phyloP scores from a whole-genome alignment of 2,329 filamentous ascomycete species.

The Colletotrichum navitas region DNA sequence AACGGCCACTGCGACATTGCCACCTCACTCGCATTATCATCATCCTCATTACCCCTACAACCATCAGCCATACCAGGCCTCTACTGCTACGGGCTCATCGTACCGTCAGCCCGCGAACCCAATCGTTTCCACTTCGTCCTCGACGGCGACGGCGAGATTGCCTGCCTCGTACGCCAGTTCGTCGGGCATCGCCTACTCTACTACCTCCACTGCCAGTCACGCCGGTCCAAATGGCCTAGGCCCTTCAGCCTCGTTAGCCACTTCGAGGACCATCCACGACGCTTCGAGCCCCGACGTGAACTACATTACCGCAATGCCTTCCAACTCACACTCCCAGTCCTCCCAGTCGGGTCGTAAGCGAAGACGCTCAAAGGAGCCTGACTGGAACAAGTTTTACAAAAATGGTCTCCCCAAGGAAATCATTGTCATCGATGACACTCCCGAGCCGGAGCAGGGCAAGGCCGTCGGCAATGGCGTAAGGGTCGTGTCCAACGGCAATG shows the following conservation, averaged over 20 bases:
- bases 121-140: slow-evolving; percentile 55
- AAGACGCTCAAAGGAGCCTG: slow-evolving; percentile 72
- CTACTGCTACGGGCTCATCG: slow-evolving; percentile 54
- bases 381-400: slow-evolving; percentile 86
- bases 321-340: slow-evolving; percentile 44
- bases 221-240: slow-evolving; percentile 53
- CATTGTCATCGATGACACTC: slow-evolving; percentile 85
- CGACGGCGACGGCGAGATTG: slow-evolving; percentile 53
- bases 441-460: slow-evolving; percentile 61
- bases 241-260: slow-evolving; percentile 50
- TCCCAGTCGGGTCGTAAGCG: slow-evolving; percentile 59
- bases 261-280: slow-evolving; percentile 50
- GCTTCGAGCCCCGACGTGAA: slow-evolving; percentile 49
- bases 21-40: slow-evolving; percentile 69
- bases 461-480: slow-evolving; percentile 55
- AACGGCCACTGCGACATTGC: slow-evolving; percentile 44
- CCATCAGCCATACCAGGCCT: slow-evolving; percentile 60
- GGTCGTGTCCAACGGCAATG: slow-evolving; percentile 52
- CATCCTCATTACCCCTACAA: slow-evolving; percentile 74
- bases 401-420: slow-evolving; percentile 88
- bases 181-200: slow-evolving; percentile 48
- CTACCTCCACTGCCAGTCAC: slow-evolving; percentile 43
- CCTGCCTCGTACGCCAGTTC: slow-evolving; percentile 50
- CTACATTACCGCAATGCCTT: slow-evolving; percentile 53
- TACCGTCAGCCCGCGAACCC: slow-evolving; percentile 51